Evolutionary conservation across 805 yeast species (phyloP).

Genomic region (Zygoascus flipseniorum): DNA sequence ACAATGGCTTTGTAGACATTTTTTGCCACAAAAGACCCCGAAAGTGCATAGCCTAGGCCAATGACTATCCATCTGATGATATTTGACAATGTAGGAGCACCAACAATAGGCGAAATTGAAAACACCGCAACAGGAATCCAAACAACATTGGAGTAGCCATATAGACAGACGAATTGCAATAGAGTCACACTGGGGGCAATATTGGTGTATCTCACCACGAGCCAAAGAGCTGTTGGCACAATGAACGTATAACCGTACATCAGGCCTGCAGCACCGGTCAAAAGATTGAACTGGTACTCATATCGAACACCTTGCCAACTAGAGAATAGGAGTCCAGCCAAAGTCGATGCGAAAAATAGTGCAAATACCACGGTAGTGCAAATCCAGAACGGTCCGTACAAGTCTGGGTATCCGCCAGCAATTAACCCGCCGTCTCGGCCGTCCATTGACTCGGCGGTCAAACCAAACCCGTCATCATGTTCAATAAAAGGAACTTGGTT

Average conservation of each 20-base stretch:
- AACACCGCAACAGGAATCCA: slow-evolving; percentile 80
- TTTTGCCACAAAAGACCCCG: slow-evolving; percentile 48
- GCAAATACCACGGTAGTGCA: slow-evolving; percentile 71
- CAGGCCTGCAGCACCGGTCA: slow-evolving; percentile 60
- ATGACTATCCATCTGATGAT: slow-evolving; percentile 58
- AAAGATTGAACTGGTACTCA: slow-evolving; percentile 49
- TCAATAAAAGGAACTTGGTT: slow-evolving; percentile 20
- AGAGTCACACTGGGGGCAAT: slow-evolving; percentile 37
- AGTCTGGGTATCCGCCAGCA: slow-evolving; percentile 46
- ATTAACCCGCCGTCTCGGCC: slow-evolving; percentile 25
- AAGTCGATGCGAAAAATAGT: slow-evolving; percentile 67
- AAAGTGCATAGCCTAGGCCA: slow-evolving; percentile 48
- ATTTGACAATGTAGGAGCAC: slow-evolving; percentile 32
- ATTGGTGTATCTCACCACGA: slow-evolving; percentile 46
- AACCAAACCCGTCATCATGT: slow-evolving; percentile 15
- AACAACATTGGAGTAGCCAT: slow-evolving; percentile 74
- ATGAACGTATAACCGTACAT: slow-evolving; percentile 69
- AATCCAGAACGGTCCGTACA: slow-evolving; percentile 89
- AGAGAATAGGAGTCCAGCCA: slow-evolving; percentile 54
- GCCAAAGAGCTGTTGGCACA: slow-evolving; percentile 51
- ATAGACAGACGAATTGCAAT: slow-evolving; percentile 58
- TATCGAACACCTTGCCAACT: slow-evolving; percentile 37
- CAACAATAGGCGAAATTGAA: slow-evolving; percentile 44
- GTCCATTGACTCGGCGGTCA: slow-evolving; percentile 3
- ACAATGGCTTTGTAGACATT: slow-evolving; percentile 33